These are phyloP conservation scores for Umbilicus rupestris DNA, from an alignment of 164 flowering plant genomes.

Conservation along the genomic window DNA sequence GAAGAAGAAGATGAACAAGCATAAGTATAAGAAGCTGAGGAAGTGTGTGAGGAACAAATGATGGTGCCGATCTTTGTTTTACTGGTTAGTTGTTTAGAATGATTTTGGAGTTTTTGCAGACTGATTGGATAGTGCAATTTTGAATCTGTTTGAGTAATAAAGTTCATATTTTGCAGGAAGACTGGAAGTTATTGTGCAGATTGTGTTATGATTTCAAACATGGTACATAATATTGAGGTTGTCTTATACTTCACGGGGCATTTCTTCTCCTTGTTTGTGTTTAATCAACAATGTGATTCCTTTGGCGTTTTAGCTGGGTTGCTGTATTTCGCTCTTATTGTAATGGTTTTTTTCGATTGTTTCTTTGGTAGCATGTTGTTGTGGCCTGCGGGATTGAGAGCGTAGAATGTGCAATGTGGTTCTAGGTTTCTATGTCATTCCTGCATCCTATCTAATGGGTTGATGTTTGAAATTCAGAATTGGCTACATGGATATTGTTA, in stretches of 20 bases:
- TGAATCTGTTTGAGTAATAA: too few relatives aligned
- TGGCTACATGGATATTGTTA: neutral
- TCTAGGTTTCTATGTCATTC: neutral
- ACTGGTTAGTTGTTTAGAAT: neutral
- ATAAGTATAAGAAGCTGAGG: slow-evolving; percentile 61
- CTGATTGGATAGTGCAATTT: too few relatives aligned
- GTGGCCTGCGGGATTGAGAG: neutral
- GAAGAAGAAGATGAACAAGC: slow-evolving; percentile 84
- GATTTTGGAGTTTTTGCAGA: neutral
- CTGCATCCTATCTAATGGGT: neutral
- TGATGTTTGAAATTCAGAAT: too few relatives aligned
- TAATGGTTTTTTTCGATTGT: too few relatives aligned
- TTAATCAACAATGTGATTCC: neutral
- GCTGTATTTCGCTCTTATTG: too few relatives aligned
- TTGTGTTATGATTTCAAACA: too few relatives aligned
- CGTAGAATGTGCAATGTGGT: neutral
- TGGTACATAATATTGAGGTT: too few relatives aligned
- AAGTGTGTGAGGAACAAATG: slow-evolving; percentile 8
- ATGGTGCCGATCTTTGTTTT: neutral
- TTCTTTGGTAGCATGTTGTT: neutral
- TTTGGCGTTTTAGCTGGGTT: neutral
- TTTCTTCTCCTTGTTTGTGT: too few relatives aligned
- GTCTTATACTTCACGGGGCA: too few relatives aligned
- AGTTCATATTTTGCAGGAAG: too few relatives aligned
- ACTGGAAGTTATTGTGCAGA: too few relatives aligned